phyloP scores from a whole-genome alignment of 306 rosid species.

The Vigna radiata region DNA sequence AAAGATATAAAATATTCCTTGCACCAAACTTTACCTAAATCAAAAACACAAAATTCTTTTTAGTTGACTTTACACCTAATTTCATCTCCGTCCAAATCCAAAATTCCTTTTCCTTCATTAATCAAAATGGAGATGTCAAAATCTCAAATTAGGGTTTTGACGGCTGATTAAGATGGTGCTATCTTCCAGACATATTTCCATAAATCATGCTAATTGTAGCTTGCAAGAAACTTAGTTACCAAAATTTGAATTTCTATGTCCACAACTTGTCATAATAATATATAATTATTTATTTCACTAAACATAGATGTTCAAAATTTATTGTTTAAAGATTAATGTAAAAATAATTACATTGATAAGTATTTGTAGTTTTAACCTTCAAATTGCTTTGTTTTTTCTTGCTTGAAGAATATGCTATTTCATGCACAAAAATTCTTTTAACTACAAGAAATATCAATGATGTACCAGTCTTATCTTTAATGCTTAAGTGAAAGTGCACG shows the following conservation, averaged over 20 bases:
- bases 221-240: conserved; percentile 20
- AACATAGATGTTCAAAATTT: no score
- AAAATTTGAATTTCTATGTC: not conserved
- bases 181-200: not conserved
- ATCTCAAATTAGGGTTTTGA: not conserved
- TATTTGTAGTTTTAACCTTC: no score
- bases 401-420: not conserved
- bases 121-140: not conserved
- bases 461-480: no score
- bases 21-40: conserved; percentile 17
- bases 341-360: no score
- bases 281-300: no score
- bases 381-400: not conserved
- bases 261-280: no score
- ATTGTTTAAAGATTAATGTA: no score
- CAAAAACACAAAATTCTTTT: not conserved
- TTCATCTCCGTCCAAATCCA: not conserved
- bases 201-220: not conserved
- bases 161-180: not conserved
- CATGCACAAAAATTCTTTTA: not conserved
- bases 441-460: not conserved
- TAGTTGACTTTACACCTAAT: not conserved
- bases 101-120: not conserved
- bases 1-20: not conserved
- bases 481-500: not conserved